phyloP scores from a whole-genome alignment of 2,329 filamentous ascomycete genomes.

The Bimuria novae-zelandiae region DNA sequence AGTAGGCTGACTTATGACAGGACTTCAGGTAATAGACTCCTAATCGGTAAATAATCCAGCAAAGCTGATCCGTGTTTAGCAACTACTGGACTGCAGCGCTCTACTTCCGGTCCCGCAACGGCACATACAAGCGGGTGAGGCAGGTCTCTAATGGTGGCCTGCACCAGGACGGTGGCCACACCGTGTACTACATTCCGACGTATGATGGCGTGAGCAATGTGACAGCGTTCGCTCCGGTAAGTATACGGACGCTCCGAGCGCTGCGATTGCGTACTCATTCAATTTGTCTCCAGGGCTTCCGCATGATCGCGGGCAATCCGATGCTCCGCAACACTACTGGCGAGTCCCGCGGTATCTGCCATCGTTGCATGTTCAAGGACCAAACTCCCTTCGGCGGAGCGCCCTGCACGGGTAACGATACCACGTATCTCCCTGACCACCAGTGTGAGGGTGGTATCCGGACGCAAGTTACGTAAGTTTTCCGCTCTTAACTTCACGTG shows the following conservation, averaged over 20 bases:
- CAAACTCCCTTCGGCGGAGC: slow-evolving; percentile 16
- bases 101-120: slow-evolving; percentile 35
- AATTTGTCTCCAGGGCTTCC: slow-evolving; percentile 23
- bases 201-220: slow-evolving; percentile 42
- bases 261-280: background rate
- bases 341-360: slow-evolving; percentile 38
- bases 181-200: slow-evolving; percentile 39
- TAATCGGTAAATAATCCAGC: background rate
- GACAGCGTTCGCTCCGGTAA: slow-evolving; percentile 35
- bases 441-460: slow-evolving; percentile 52
- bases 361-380: slow-evolving; percentile 24
- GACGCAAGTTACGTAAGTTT: slow-evolving; percentile 5
- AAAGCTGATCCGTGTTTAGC: background rate
- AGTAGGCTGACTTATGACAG: background rate
- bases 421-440: slow-evolving; percentile 42
- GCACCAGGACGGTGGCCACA: slow-evolving; percentile 36
- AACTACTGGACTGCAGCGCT: slow-evolving; percentile 41
- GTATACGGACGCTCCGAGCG: background rate
- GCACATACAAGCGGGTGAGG: slow-evolving; percentile 36
- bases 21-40: slow-evolving; percentile 1
- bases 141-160: slow-evolving; percentile 24
- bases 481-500: background rate
- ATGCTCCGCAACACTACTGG: slow-evolving; percentile 23
- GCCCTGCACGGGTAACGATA: slow-evolving; percentile 42
- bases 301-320: slow-evolving; percentile 35